Base-by-base conservation (phyloP, 2,329 filamentous ascomycete species). In the Scedosporium boydii region DNA sequence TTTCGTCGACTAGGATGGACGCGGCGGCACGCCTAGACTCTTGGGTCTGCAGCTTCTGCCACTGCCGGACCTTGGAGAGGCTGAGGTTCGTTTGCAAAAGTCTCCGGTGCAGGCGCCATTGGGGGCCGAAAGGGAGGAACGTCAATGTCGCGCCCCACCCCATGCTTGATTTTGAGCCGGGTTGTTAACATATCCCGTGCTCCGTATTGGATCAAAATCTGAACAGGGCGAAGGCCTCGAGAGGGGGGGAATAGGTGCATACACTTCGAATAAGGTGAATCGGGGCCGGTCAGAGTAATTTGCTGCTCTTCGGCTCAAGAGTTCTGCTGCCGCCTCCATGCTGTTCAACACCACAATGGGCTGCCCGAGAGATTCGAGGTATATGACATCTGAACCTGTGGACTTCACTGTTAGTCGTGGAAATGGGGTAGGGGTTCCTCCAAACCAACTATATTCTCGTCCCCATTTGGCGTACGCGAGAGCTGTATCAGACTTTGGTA, bases 141-240 rank as follows among this genome's bases (percentile, higher is more conserved):
- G 78, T 79, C 63, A 80, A 66, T 5, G 78, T 80, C 60, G 73
- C 73, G 18, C 74, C 72, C 78, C 78, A 81, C 12, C 77, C 77
- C 75, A 78, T 77, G 12, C 70, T 72, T 23, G 29, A 26, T 12
- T 12, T 12, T 6, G n/a, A 34, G 29, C 16, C 21, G 42, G 21
- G 46, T 48, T 21, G 53, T 58, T 14, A 46, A 38, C 23, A 27
- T 48, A 18, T 60, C 62, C 64, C 16, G 61, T 38, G 61, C 27
- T 14, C 27, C 14, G 12, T 18, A 23, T 9, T 2, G 44, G 10
- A 48, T 48, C 21, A 1, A 38, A 4, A 14, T 38, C 10, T 38
- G 10, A 18, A 23, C 10, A 48, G 18, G 23, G 48, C 29, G 46
- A 38, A 34, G 27, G 14, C 2, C n/a, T 14, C 21, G 16, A 60